Evolutionary conservation across 1,284 basidiomycete genomes (phyloP).

Genomic region (Xanthoconium separans): DNA sequence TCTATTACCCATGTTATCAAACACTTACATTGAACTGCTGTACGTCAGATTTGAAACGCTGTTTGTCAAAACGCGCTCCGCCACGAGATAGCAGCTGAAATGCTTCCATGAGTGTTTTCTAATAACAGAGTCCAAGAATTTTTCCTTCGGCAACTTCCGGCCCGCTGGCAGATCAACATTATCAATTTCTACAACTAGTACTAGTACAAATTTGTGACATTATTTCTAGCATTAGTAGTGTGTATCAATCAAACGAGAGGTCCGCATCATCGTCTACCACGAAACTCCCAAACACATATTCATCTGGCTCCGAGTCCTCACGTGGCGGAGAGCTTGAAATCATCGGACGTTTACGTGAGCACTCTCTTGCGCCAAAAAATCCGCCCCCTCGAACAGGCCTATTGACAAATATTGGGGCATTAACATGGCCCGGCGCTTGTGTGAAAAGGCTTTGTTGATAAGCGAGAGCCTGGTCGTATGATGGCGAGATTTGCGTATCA

Average conservation of each 20-base stretch:
- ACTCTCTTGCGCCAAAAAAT: slow-evolving; percentile 32
- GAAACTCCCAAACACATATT: slow-evolving; percentile 72
- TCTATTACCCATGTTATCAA: background rate
- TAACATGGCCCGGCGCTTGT: slow-evolving; percentile 49
- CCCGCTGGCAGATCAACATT: too few relatives aligned
- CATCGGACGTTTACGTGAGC: slow-evolving; percentile 28
- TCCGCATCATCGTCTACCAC: slow-evolving; percentile 72
- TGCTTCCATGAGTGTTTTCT: slow-evolving; percentile 51
- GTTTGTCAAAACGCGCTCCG: slow-evolving; percentile 77
- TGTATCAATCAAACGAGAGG: slow-evolving; percentile 34
- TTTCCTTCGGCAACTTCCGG: background rate
- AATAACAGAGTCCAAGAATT: background rate
- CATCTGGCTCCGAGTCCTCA: slow-evolving; percentile 50
- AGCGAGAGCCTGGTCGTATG: slow-evolving; percentile 68
- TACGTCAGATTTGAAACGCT: slow-evolving; percentile 70
- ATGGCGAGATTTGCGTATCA: slow-evolving; percentile 71
- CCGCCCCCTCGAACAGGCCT: slow-evolving; percentile 46
- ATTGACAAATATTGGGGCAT: slow-evolving; percentile 53
- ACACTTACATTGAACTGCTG: slow-evolving; percentile 64
- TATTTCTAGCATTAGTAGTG: slow-evolving; percentile 5
- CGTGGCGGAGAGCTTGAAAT: slow-evolving; percentile 62
- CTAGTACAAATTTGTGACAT: background rate
- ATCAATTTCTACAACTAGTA: too few relatives aligned
- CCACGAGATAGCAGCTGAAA: slow-evolving; percentile 80
- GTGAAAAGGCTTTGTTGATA: slow-evolving; percentile 73